phyloP scores from a whole-genome alignment of 2,329 filamentous ascomycete species.

The Ophiocordyceps camponoti-floridani region DNA sequence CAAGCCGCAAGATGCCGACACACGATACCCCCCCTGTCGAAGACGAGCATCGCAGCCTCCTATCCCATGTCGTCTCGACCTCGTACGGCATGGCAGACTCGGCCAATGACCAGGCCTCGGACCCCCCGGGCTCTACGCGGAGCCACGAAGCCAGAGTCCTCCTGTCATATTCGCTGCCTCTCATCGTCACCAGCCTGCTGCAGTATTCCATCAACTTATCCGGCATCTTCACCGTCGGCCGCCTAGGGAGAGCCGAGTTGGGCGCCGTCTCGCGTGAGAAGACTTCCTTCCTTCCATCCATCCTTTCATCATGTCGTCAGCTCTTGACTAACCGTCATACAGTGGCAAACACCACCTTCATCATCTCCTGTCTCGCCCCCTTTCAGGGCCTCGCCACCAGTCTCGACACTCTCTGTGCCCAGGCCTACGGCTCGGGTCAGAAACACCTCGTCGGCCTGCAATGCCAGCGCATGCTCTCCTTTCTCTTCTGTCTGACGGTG shows the following conservation, averaged over 20 bases:
- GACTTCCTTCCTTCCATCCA: fast-evolving
- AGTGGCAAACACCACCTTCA: conserved; percentile 51
- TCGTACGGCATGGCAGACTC: no score
- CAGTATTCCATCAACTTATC: conserved; percentile 60
- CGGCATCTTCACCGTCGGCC: conserved; percentile 58
- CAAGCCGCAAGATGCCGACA: no score
- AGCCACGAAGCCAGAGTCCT: conserved; percentile 69
- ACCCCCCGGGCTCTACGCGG: conserved; percentile 32
- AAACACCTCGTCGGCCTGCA: conserved; percentile 74
- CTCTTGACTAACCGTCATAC: no score
- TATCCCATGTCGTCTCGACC: no score
- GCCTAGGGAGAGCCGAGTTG: conserved; percentile 43
- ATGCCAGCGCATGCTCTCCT: conserved; percentile 60
- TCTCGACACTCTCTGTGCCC: conserved; percentile 76
- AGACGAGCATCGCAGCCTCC: no score
- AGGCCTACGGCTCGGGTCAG: conserved; percentile 77
- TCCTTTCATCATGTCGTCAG: no score
- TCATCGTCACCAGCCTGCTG: conserved; percentile 51
- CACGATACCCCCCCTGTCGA: no score
- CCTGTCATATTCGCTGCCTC: conserved; percentile 44
- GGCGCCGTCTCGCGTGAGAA: conserved; percentile 17
- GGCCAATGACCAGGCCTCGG: no score
- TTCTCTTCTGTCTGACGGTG: conserved; percentile 51
- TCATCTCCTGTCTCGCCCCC: conserved; percentile 57
- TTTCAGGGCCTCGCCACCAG: conserved; percentile 69